Base-by-base conservation (phyloP, 2,329 filamentous ascomycete genomes). In the Aspergillus unguis region DNA sequence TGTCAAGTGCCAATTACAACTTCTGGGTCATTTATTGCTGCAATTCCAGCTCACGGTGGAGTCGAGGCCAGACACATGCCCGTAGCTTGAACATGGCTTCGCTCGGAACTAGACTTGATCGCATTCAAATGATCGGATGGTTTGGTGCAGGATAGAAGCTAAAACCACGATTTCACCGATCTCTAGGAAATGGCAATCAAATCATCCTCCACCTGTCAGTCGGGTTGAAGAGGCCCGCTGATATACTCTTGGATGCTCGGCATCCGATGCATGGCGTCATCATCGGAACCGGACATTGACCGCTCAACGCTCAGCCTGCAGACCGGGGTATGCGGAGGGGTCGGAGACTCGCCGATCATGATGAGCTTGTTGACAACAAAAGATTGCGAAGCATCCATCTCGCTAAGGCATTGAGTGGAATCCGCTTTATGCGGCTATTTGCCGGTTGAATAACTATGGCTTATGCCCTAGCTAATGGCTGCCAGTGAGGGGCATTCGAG, bases 251-350 rank as follows among this genome's bases (percentile, higher is more conserved):
- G 25, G 6, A 25, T 38, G 25, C 17, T 38, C 32, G 28, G 8
- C 25, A 38, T 38, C 49, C 36, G 49, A 51, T 5, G 29, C n/a
- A n/a, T 35, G 50, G 31, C 44, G 27, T 38, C 36, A 10, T 26
- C 25, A 29, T 52, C 50, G 50, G 50, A 52, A 41, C 11, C 38
- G 37, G 44, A 26, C 36, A 42, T 36, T 8, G 36, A 23, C 36
- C 23, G 3, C 35, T 10, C 32, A 23, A 32, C 8, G n/a, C n/a
- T 28, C 9, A 5, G 37, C 11, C 28, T 33, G 17, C 31, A 36
- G 33, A 11, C 36, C 9, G 36, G 36, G 36, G 36, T 23, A 25
- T 5, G 36, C 36, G 36, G 17, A 38, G 36, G 25, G 36, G 23
- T 11, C 36, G 8, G 17, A 17, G 17, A 17, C 17, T 17, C 36